A percentile compares a stretch with the other conserved stretches of the same genome.
Evolutionary conservation across 1,284 basidiomycete species (phyloP).

Genomic region (Pascua sp.): DNA sequence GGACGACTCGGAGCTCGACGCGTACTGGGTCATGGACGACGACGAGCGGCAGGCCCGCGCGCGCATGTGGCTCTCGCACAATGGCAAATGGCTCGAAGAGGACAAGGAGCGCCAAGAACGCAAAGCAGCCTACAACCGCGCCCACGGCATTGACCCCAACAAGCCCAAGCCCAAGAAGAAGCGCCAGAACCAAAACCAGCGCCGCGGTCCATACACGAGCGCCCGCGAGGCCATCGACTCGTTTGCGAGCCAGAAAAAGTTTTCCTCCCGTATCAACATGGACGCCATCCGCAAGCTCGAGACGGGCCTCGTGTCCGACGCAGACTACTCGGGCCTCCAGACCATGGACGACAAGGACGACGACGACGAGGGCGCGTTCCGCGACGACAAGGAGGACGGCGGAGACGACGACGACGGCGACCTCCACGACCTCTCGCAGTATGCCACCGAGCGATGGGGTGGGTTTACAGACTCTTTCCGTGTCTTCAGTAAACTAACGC

Average conservation of each 20-base stretch:
- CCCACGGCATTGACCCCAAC: conserved; percentile 31
- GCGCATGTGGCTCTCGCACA: conserved; percentile 94
- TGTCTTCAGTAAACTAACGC: not conserved
- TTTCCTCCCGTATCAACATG: conserved; percentile 42
- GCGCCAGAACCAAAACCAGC: conserved; percentile 22
- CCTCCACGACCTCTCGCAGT: not conserved
- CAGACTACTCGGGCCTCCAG: conserved; percentile 17
- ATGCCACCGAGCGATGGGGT: not conserved
- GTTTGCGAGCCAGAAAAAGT: conserved; percentile 36
- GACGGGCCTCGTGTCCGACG: conserved; percentile 2
- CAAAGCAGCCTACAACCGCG: conserved; percentile 25
- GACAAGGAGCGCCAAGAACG: conserved; percentile 56
- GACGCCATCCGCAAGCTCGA: conserved; percentile 30
- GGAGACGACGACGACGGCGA: conserved; percentile 7
- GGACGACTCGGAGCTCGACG: conserved; percentile 90
- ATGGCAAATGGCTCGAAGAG: conserved; percentile 87
- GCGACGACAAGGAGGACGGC: conserved; percentile 9
- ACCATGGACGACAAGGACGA: conserved; percentile 26
- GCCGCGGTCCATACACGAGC: conserved; percentile 32
- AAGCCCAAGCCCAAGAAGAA: conserved; percentile 11
- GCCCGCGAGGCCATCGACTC: conserved; percentile 34
- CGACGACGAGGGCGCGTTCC: conserved; percentile 3
- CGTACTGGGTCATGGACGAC: conserved; percentile 68
- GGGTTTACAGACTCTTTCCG: not conserved
- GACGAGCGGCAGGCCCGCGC: conserved; percentile 88